Evolutionary conservation across 1,284 basidiomycete genomes (phyloP), one percentile per base, ranked within the genome.

Genomic region (Mycena sp.): DNA sequence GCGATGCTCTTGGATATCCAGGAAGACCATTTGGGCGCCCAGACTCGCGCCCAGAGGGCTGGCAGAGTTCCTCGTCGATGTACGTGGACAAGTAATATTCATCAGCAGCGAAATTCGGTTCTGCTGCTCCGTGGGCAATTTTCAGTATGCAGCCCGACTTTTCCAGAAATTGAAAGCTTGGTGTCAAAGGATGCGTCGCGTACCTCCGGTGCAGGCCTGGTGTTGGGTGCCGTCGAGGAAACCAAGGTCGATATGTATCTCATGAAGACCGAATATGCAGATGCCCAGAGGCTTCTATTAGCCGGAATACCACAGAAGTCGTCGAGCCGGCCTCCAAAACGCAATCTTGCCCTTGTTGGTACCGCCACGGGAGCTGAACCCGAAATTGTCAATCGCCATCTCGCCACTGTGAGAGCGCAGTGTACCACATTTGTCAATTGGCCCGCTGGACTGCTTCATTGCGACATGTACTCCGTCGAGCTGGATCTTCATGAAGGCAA

Each of bases 221-320:
- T n/a, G n/a, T n/a, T n/a, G n/a, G n/a, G n/a, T n/a, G n/a, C n/a
- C 14, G 21, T 44, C 25, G 37, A 21, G 21, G 40, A 41, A 14
- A 11, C 32, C 3, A 19, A 26, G 21, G 28, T 32, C 17, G 29
- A 48, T n/a, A 17, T 49, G 23, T 45, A 58, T 25, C 16, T 49
- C 4, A 12, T 19, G 19, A 46, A 49, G 23, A 58, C 55, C 23
- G 55, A 58, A 21, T 58, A 58, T 29, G 14, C 19, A 16, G 55
- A 48, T 5, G 55, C 55, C 29, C 29, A 23, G 30, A 44, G 7
- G 7, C 10, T 58, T 7, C 21, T 26, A 4, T 14, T 44, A 10
- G 19, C 10, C 4, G 9, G 28, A 4, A n/a, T 41, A 10, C 29
- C 19, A 3, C 19, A 17, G 14, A 23, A 23, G 26, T 9, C 26